phyloP scores from a whole-genome alignment of 2,329 filamentous ascomycete species.

The Podosphaera xanthii region DNA sequence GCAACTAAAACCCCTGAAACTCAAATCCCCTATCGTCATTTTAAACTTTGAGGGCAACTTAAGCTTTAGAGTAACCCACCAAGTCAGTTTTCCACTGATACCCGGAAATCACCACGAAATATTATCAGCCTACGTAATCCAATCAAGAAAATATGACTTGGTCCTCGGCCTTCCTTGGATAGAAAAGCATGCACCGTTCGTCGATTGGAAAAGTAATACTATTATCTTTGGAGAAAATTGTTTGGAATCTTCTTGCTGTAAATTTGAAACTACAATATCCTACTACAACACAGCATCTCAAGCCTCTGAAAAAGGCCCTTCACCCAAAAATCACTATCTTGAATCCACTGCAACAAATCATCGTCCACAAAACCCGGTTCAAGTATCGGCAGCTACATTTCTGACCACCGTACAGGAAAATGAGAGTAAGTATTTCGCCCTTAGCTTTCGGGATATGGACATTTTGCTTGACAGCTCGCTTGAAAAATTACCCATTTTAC shows the following conservation, averaged over 20 bases:
- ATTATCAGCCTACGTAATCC: neutral
- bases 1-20: too few relatives aligned
- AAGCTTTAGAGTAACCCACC: neutral
- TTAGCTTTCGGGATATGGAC: neutral
- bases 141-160: neutral
- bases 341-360: neutral
- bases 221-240: neutral
- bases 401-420: neutral
- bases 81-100: neutral
- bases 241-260: neutral
- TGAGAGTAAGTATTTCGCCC: neutral
- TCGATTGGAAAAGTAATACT: slow-evolving; percentile 7
- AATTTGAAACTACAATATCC: neutral
- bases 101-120: neutral
- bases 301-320: neutral
- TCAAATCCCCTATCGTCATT: neutral
- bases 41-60: neutral
- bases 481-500: neutral
- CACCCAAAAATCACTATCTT: neutral
- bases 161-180: slow-evolving; percentile 24
- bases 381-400: neutral
- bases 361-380: neutral
- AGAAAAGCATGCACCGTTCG: slow-evolving; percentile 21
- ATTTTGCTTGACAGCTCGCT: neutral
- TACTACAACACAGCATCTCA: neutral